These are phyloP conservation scores for Didymella keratinophila DNA, from an alignment of 2,329 filamentous ascomycete species.

Conservation along the genomic window DNA sequence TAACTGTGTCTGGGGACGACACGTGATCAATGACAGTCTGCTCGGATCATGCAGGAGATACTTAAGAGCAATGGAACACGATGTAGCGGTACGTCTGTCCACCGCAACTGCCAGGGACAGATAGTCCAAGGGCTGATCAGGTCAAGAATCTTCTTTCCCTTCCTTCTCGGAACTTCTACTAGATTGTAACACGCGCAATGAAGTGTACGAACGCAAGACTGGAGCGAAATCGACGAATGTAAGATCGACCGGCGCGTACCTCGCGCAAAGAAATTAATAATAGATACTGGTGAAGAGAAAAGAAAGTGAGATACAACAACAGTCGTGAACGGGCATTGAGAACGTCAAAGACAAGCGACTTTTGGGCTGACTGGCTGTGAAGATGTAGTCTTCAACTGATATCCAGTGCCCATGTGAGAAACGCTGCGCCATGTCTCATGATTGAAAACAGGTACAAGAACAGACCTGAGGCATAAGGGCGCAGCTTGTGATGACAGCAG, in stretches of 20 bases:
- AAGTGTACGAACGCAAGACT: slow-evolving; percentile 8
- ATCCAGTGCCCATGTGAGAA: not conserved
- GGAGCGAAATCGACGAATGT: not conserved
- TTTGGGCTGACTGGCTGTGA: slow-evolving; percentile 1
- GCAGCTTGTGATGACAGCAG: not conserved
- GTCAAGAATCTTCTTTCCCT: not conserved
- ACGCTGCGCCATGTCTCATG: slow-evolving; percentile 6
- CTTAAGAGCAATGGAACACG: not conserved
- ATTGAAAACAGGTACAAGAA: not conserved
- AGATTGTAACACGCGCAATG: not conserved
- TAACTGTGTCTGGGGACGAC: not conserved
- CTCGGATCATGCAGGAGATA: not conserved
- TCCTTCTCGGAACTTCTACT: not conserved
- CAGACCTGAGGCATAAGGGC: not conserved
- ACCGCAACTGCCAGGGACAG: not conserved
- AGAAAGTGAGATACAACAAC: slow-evolving; percentile 2
- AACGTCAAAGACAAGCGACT: not conserved
- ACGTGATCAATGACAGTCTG: not conserved
- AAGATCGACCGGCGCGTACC: slow-evolving; percentile 2
- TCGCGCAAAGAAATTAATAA: slow-evolving; percentile 5
- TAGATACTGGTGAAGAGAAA: slow-evolving; percentile 1
- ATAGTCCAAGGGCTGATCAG: not conserved
- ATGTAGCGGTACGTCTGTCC: not conserved
- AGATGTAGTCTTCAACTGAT: not conserved
- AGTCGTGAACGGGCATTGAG: not conserved